Evolutionary conservation across 2,329 filamentous ascomycete genomes (phyloP), one percentile per base, ranked within the genome.

Genomic region (Colletotrichum melonis): DNA sequence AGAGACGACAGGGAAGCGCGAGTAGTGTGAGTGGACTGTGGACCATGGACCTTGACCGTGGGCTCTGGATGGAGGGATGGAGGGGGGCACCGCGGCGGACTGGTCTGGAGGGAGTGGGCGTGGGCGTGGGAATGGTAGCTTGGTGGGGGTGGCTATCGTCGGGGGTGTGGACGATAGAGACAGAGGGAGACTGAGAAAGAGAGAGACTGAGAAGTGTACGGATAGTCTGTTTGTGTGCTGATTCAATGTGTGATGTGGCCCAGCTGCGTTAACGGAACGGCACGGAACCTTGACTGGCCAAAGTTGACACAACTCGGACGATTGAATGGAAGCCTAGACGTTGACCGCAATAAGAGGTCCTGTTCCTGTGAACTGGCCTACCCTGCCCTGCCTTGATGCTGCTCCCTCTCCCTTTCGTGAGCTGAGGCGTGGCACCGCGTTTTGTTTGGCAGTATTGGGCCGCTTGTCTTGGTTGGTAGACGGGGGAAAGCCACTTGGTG

Each of bases 11-110:
- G 70, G 66, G 70, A 64, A 73, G 58, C 38, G 42, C 30, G 46
- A 30, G 55, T 65, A 55, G 67, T 60, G 68, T 71, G 68, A 58
- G 67, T 71, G 63, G 63, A 64, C 59, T 67, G 60, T 64, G 63
- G 35, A 58, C 19, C 14, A 32, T n/a, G 52, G 63, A 57, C 63
- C 52, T 65, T 32, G 62, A 63, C 49, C 49, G 62, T n/a, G 46
- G 63, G 26, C 32, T 56, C 49, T 65, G 46, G 46, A 28, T 63
- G 42, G 59, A 52, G 16, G 42, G 42, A 49, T 49, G 42, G 42
- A n/a, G 66, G 56, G 19, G 19, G n/a, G 24, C 35, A 42, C 49
- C 65, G 28, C 42, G 55, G 52, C 16, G 8, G 59, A 49, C 28
- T 55, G 63, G 38, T 52, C 46, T 62, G 46, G 55, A 22, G 46